Percentiles rank a stretch among this genome's conserved stretches.
Evolutionary conservation across 495 filamentous ascomycete genomes (phyloP).

Genomic region (Hypoxylon lenormandii): DNA sequence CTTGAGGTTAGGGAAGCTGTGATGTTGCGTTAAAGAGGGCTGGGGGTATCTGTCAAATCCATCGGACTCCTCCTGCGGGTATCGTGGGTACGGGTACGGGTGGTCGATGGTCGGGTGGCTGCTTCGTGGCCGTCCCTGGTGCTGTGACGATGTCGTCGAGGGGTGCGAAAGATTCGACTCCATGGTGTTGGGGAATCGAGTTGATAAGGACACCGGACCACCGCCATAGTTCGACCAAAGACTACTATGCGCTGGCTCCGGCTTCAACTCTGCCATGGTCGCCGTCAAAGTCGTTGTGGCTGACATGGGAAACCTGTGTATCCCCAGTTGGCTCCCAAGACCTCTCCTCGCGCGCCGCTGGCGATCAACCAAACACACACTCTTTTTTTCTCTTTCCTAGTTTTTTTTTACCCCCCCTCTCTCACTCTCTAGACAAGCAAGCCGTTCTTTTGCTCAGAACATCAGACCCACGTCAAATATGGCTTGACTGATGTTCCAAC

Average conservation of each 20-base stretch:
- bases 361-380: slow-evolving; percentile 32
- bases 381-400: slow-evolving; percentile 3
- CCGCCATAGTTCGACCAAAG: slow-evolving; percentile 66
- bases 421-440: slow-evolving; percentile 32
- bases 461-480: slow-evolving; percentile 38
- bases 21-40: slow-evolving; percentile 62
- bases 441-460: slow-evolving; percentile 34
- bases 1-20: slow-evolving; percentile 68
- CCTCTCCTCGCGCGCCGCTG: slow-evolving; percentile 42
- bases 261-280: slow-evolving; percentile 68
- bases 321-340: slow-evolving; percentile 46
- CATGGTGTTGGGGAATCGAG: slow-evolving; percentile 58
- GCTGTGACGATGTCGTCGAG: slow-evolving; percentile 56
- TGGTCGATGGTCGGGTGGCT: slow-evolving; percentile 52
- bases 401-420: slow-evolving; percentile 21
- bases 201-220: slow-evolving; percentile 61
- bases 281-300: slow-evolving; percentile 66
- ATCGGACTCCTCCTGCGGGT: slow-evolving; percentile 59
- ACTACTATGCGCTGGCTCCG: slow-evolving; percentile 62
- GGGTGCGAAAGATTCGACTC: slow-evolving; percentile 57
- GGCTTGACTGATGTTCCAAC: slow-evolving; percentile 34
- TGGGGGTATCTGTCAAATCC: slow-evolving; percentile 62
- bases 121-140: slow-evolving; percentile 60
- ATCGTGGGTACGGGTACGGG: slow-evolving; percentile 60
- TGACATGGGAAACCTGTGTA: slow-evolving; percentile 64